Evolutionary conservation across 768 basidiomycete species (phyloP).

Genomic region (Rossbeevera mucosa): DNA sequence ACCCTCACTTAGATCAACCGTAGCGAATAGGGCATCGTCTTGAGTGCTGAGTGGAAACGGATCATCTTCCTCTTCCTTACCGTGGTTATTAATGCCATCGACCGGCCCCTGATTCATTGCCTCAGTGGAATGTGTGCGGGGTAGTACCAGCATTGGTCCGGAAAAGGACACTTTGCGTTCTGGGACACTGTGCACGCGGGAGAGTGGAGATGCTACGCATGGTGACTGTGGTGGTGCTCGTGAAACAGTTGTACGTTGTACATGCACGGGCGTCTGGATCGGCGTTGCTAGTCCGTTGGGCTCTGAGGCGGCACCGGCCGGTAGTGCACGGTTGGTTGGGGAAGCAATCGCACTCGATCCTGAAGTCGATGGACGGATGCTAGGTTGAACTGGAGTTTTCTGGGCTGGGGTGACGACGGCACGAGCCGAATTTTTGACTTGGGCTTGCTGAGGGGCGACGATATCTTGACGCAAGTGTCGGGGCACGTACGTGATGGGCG

Average conservation of each 20-base stretch:
- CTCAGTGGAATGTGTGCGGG: neutral
- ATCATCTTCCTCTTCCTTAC: constrained; percentile 26
- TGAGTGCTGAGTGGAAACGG: constrained; percentile 55
- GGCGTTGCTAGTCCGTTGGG: constrained; percentile 30
- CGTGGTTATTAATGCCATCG: neutral
- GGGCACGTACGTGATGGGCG: constrained; percentile 35
- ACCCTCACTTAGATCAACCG: constrained; percentile 47
- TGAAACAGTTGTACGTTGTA: constrained; percentile 25
- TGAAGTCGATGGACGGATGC: neutral
- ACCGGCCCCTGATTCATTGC: neutral
- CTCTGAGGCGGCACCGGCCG: neutral
- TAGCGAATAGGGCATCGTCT: constrained; percentile 62
- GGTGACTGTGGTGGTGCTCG: constrained; percentile 4
- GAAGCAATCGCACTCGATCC: neutral
- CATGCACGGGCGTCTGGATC: constrained; percentile 32
- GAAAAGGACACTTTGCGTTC: constrained; percentile 14
- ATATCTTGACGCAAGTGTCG: constrained; percentile 36
- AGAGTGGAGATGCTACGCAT: constrained; percentile 10
- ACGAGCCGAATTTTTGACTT: neutral
- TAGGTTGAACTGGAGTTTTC: neutral
- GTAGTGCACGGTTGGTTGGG: neutral
- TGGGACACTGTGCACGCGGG: constrained; percentile 5
- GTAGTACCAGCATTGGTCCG: neutral
- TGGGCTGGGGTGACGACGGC: neutral
- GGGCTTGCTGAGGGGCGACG: constrained; percentile 6